Evolutionary conservation across 805 yeast genomes (phyloP), one percentile per base, ranked within the genome.

Genomic region (Saccharomycopsis oosterbeekiorum): DNA sequence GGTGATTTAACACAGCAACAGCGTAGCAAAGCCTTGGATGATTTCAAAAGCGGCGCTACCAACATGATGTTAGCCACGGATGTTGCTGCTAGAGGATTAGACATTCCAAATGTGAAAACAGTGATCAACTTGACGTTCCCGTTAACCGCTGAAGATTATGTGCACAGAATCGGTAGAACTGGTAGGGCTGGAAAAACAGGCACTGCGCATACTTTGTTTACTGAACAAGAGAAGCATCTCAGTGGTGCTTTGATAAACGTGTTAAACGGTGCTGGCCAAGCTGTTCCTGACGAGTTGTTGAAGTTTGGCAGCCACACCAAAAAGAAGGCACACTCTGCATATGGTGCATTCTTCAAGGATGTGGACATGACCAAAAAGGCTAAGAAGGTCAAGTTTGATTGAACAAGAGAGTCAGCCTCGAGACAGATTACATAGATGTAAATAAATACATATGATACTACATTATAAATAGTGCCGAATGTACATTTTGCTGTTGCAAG

Each of bases 171-270:
- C 67, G 98, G 98, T 65, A 88, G 98, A 80, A 93, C 98, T 9
- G 98, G 97, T 64, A 85, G 98, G 76, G 99, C 98, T 15, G 98
- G 98, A 50, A 89, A 87, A 74, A 80, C 91, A 1, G 99, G 99
- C 70, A 83, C 84, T 65, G 96, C 99, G 15, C 96, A 92, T 72
- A 93, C 99, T 1, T 78, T 94, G 55, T 94, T 94, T 78, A 94
- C 99, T 8, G 97, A 92, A 66, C 94, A 91, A 70, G 98, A 94
- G 73, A 94, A 94, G 73, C 98, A 93, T 73, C 80, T 94, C 59
- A 87, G 96, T 63, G 98, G 99, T 65, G 97, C 96, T 2, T 78
- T 94, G 67, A 86, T 89, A 76, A 94, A 94, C 71, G 92, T 94
- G 51, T 78, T 94, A 68, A 82, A 96, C 67, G 97, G 96, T 66